Conservation (phyloP, 805 yeast genomes). For the Candida oleophila region DNA sequence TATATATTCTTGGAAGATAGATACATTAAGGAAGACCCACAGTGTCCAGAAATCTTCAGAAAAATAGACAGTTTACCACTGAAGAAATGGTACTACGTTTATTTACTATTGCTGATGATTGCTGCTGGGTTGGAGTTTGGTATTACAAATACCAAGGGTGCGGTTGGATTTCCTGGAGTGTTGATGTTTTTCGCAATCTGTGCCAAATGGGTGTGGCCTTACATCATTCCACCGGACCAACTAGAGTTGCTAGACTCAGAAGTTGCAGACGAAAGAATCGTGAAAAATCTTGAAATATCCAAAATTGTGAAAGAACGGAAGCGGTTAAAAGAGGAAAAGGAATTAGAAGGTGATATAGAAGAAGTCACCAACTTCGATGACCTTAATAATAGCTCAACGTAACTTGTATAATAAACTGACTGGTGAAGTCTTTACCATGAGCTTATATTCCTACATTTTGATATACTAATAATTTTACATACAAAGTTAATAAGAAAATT, state of each 20-base stretch:
- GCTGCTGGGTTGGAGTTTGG: slow-evolving; percentile 82
- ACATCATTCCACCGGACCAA: slow-evolving; percentile 59
- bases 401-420: too few species aligned
- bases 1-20: slow-evolving; percentile 60
- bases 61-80: slow-evolving; percentile 27
- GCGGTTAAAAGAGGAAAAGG: not conserved
- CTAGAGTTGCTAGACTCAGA: slow-evolving; percentile 63
- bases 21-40: slow-evolving; percentile 33
- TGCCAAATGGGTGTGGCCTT: slow-evolving; percentile 58
- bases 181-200: slow-evolving; percentile 68
- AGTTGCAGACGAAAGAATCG: slow-evolving; percentile 56
- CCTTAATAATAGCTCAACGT: not conserved
- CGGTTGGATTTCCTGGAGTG: slow-evolving; percentile 92
- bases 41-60: slow-evolving; percentile 34
- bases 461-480: not conserved
- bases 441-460: not conserved
- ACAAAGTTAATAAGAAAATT: not conserved
- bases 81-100: slow-evolving; percentile 53
- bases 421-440: too few species aligned
- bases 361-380: not conserved
- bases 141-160: slow-evolving; percentile 83
- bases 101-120: slow-evolving; percentile 54
- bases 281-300: slow-evolving; percentile 40
- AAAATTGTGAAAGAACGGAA: slow-evolving; percentile 1
- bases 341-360: slow-evolving; percentile 1